phyloP scores from a whole-genome alignment of 495 filamentous ascomycete genomes.

The Aspergillus biplanus region DNA sequence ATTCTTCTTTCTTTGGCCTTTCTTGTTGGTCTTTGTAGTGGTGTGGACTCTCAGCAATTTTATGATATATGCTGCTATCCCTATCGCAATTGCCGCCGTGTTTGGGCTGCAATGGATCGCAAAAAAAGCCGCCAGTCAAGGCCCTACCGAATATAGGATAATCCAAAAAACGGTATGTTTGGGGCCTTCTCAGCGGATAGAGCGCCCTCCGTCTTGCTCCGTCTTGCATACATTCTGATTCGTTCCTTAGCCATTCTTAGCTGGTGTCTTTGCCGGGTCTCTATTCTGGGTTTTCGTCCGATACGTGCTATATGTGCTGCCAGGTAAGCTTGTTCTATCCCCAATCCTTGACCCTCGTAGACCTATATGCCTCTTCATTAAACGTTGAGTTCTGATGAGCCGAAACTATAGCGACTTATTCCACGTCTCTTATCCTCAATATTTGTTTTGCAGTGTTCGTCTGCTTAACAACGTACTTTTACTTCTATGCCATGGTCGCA shows the following conservation, averaged over 20 bases:
- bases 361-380: too few species aligned
- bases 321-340: slow-evolving; percentile 51
- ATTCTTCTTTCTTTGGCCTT: slow-evolving; percentile 91
- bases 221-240: slow-evolving; percentile 10
- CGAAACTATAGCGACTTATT: slow-evolving; percentile 59
- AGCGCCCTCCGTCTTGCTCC: background rate
- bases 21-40: slow-evolving; percentile 69
- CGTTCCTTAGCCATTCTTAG: slow-evolving; percentile 74
- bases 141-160: slow-evolving; percentile 81
- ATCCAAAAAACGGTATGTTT: slow-evolving; percentile 80
- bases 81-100: slow-evolving; percentile 63
- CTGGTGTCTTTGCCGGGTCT: slow-evolving; percentile 89
- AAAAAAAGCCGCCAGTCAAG: slow-evolving; percentile 75
- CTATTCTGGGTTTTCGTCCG: slow-evolving; percentile 80
- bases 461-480: slow-evolving; percentile 78
- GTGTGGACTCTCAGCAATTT: slow-evolving; percentile 74
- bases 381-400: slow-evolving; percentile 10
- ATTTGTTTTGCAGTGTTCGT: slow-evolving; percentile 69
- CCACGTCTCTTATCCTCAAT: slow-evolving; percentile 69
- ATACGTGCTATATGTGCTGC: slow-evolving; percentile 75
- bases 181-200: too few species aligned
- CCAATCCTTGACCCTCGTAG: background rate
- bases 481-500: slow-evolving; percentile 77
- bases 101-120: slow-evolving; percentile 80
- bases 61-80: slow-evolving; percentile 74